Conservation (phyloP, 2,329 filamentous ascomycete genomes). For the Fusarium graminum region DNA sequence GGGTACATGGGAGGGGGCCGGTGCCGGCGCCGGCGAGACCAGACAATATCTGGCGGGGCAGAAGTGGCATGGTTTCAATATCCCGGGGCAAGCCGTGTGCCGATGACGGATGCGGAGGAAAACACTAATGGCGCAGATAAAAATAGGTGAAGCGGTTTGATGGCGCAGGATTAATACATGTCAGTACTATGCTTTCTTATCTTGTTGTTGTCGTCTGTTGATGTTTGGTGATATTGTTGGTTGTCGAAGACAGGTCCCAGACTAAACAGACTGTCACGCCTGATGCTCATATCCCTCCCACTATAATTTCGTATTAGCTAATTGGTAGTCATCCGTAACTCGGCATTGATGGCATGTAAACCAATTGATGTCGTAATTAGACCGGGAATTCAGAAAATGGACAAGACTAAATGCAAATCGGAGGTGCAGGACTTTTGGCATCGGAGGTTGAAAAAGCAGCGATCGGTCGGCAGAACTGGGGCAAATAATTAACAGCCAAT, state of each 20-base stretch:
- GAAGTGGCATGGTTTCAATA: constrained; percentile 11
- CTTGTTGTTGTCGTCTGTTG: too few relatives aligned
- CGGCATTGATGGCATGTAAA: constrained; percentile 8
- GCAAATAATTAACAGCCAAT: constrained; percentile 40
- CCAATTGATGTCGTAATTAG: constrained; percentile 36
- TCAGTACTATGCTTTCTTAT: constrained; percentile 1
- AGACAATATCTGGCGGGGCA: constrained; percentile 22
- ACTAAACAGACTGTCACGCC: too few relatives aligned
- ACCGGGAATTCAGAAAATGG: constrained; percentile 17
- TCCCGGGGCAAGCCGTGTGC: constrained; percentile 27
- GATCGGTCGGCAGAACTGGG: constrained; percentile 40
- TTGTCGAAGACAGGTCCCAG: too few relatives aligned
- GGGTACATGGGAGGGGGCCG: constrained; percentile 43
- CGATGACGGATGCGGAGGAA: constrained; percentile 42
- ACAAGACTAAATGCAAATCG: constrained; percentile 24
- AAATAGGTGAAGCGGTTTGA: constrained; percentile 17
- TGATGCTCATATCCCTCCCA: not conserved
- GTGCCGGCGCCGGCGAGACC: constrained; percentile 46
- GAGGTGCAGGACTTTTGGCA: constrained; percentile 32
- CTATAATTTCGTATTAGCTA: constrained; percentile 3
- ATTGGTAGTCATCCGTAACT: constrained; percentile 6
- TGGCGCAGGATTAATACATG: constrained; percentile 7
- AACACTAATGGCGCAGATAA: constrained; percentile 7
- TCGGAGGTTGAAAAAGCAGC: constrained; percentile 47
- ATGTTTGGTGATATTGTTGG: not conserved